Evolutionary conservation across 2,329 filamentous ascomycete species (phyloP).

Genomic region (Alternaria novae-zelandiae): DNA sequence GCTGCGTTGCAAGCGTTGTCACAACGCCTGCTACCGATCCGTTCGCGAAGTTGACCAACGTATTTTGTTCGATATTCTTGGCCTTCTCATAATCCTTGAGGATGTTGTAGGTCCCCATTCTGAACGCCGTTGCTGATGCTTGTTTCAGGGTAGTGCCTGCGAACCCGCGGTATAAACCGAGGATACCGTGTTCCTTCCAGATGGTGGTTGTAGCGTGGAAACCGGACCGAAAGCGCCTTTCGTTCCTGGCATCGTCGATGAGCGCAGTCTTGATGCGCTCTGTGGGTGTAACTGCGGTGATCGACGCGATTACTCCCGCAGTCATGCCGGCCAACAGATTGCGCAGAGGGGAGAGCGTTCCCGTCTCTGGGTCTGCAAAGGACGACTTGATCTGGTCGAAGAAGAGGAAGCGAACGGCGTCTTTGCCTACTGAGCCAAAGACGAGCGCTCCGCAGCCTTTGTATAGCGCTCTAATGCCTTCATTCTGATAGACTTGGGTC

Average conservation of each 20-base stretch:
- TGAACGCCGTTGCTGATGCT: constrained; percentile 65
- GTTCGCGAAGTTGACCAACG: constrained; percentile 65
- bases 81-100: constrained; percentile 65
- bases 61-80: constrained; percentile 57
- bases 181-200: constrained; percentile 60
- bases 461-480: constrained; percentile 66
- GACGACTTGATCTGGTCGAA: constrained; percentile 69
- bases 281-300: constrained; percentile 71
- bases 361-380: constrained; percentile 62
- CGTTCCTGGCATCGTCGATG: constrained; percentile 65
- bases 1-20: constrained; percentile 66
- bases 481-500: constrained; percentile 59
- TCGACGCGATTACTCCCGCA: constrained; percentile 66
- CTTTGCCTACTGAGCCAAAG: constrained; percentile 67
- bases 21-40: constrained; percentile 66
- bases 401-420: constrained; percentile 69
- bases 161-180: constrained; percentile 64
- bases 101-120: constrained; percentile 68
- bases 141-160: constrained; percentile 68
- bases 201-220: constrained; percentile 60
- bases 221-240: constrained; percentile 58
- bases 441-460: constrained; percentile 68
- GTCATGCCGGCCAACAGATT: constrained; percentile 70
- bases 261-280: constrained; percentile 73
- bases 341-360: constrained; percentile 61